Evolutionary conservation across 2,329 filamentous ascomycete species (phyloP).

Genomic region (Diaporthe nobilis): DNA sequence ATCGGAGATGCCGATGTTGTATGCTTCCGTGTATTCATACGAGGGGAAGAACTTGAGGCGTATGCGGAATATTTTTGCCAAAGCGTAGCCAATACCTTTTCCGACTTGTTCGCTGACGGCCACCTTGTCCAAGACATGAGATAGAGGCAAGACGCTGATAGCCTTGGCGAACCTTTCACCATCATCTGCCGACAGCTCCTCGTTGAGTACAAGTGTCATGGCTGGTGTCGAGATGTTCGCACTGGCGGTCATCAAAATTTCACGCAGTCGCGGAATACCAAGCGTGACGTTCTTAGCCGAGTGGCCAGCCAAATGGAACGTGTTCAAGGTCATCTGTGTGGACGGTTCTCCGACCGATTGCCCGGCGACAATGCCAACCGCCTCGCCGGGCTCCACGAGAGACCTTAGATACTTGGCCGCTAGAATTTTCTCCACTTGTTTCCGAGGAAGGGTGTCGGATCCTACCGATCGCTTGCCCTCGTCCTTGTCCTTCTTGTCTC

Average conservation of each 20-base stretch:
- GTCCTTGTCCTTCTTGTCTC: slow-evolving; percentile 60
- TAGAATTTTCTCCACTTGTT: slow-evolving; percentile 86
- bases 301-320: slow-evolving; percentile 99
- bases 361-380: slow-evolving; percentile 95
- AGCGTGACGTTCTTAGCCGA: slow-evolving; percentile 98
- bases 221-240: slow-evolving; percentile 89
- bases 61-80: slow-evolving; percentile 89
- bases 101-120: slow-evolving; percentile 85
- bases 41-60: slow-evolving; percentile 87
- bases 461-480: slow-evolving; percentile 52
- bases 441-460: slow-evolving; percentile 65
- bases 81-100: slow-evolving; percentile 74
- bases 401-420: slow-evolving; percentile 94
- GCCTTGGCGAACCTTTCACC: slow-evolving; percentile 89
- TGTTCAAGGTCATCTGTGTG: slow-evolving; percentile 99
- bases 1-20: slow-evolving; percentile 84
- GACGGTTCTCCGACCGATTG: slow-evolving; percentile 98
- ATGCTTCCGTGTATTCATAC: slow-evolving; percentile 86
- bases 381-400: slow-evolving; percentile 93
- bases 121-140: slow-evolving; percentile 86
- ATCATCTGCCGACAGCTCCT: slow-evolving; percentile 77
- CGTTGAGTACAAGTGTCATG: slow-evolving; percentile 86
- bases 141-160: slow-evolving; percentile 87
- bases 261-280: slow-evolving; percentile 95
- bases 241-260: slow-evolving; percentile 98